These are phyloP conservation scores for Lactifluus hygrophoroides DNA, from an alignment of 768 basidiomycete genomes.

Conservation along the genomic window DNA sequence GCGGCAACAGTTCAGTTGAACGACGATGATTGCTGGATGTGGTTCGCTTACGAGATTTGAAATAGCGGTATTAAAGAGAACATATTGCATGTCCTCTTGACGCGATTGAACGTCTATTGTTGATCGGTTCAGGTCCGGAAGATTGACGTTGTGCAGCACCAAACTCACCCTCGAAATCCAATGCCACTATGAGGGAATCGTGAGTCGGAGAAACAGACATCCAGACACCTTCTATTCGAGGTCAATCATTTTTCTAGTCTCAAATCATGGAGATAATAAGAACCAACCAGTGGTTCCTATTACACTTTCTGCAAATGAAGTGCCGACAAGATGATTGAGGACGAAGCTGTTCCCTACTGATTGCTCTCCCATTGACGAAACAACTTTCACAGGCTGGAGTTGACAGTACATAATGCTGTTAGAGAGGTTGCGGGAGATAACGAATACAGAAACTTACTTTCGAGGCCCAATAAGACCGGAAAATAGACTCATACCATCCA, in stretches of 20 bases:
- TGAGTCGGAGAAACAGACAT: slow-evolving; percentile 58
- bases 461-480: slow-evolving; percentile 52
- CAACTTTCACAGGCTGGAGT: slow-evolving; percentile 51
- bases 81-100: slow-evolving; percentile 55
- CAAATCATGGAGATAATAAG: not conserved
- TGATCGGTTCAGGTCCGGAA: not conserved
- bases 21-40: not conserved
- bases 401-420: not conserved
- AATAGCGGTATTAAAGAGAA: slow-evolving; percentile 56
- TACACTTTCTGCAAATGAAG: slow-evolving; percentile 57
- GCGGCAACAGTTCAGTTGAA: not conserved
- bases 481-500: slow-evolving; percentile 59
- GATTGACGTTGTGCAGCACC: too few species aligned
- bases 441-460: slow-evolving; percentile 33
- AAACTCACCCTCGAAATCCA: slow-evolving; percentile 52
- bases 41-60: slow-evolving; percentile 44
- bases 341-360: slow-evolving; percentile 56
- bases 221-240: slow-evolving; percentile 54
- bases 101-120: slow-evolving; percentile 47
- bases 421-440: not conserved
- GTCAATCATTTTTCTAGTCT: not conserved
- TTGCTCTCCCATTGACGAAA: slow-evolving; percentile 63
- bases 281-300: slow-evolving; percentile 47
- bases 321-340: slow-evolving; percentile 52
- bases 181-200: slow-evolving; percentile 45